Base-by-base conservation (phyloP, 352 stramenopile species). In the Phytophthora capsici region DNA sequence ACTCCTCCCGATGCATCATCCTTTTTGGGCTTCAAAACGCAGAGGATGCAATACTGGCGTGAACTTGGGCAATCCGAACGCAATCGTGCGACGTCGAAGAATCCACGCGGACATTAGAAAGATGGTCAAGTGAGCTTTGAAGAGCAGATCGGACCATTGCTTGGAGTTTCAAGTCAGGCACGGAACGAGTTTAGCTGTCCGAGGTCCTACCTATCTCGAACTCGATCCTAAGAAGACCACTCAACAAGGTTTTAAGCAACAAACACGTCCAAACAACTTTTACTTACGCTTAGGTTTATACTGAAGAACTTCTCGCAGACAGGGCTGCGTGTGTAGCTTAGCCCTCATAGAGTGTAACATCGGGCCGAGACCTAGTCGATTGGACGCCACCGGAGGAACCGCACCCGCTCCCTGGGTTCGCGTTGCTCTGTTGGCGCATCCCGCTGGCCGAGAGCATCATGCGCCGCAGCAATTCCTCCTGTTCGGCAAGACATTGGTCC, bases 381-480 rank as follows among this genome's bases (percentile, higher is more conserved):
- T 61, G 52, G 12, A 57, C 30, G 37, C 32, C 40, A 48, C 47
- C 40, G 30, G 61, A 52, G 48, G 50, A 36, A 62, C 57, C 45
- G 53, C 52, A 59, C 40, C 52, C 52, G 40, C 44, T 64, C 41
- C 36, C 53, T 65, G 64, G 41, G 38, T 57, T 69, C 22, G 30
- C 16, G 53, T 16, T 59, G 36, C 63, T 73, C 19, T 56, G 50
- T 6, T 41, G 58, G 47, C 47, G 53, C 28, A 63, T 34, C 8
- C 52, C 65, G 28, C 56, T 80, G 26, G 57, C 65, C 20, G 69
- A 76, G n/a, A 77, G 57, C 64, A 80, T 80, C 67, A 73, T 73
- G 20, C 63, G 63, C n/a, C 72, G 66, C 12, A 81, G 66, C 30
- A 81, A 52, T 40, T 81, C 70, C 32, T 81, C 73, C 47, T 81